Percentiles rank a stretch among this genome's conserved stretches.
phyloP scores from a whole-genome alignment of 2,329 filamentous ascomycete genomes.

The Podosphaera leucotricha region DNA sequence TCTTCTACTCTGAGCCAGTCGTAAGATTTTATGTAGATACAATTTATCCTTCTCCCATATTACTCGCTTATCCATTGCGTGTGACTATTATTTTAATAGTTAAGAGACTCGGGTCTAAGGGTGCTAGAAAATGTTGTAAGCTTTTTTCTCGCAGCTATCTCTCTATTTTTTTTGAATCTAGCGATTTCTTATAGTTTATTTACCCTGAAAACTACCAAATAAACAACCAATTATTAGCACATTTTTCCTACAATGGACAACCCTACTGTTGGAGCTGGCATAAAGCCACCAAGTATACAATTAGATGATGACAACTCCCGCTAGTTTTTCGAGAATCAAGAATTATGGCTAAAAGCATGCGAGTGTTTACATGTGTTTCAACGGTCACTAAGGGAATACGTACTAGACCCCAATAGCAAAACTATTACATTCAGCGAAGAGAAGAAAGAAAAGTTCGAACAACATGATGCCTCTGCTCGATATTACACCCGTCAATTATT shows the following conservation, averaged over 20 bases:
- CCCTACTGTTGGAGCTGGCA: not conserved
- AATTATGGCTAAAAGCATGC: not conserved
- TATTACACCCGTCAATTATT: not conserved
- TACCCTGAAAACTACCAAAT: too few relatives aligned
- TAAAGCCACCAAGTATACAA: not conserved
- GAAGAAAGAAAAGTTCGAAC: not conserved
- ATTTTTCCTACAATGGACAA: not conserved
- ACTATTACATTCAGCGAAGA: not conserved
- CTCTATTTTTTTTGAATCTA: not conserved
- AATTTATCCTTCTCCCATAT: not conserved
- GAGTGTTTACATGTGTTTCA: not conserved
- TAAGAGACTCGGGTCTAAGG: not conserved
- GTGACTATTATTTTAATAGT: not conserved
- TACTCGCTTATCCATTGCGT: not conserved
- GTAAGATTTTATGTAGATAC: too few relatives aligned
- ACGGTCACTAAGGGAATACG: not conserved
- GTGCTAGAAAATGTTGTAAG: not conserved
- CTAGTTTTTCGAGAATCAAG: not conserved
- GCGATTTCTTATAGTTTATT: not conserved
- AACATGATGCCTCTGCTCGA: not conserved
- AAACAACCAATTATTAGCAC: not conserved
- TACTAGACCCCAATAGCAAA: not conserved
- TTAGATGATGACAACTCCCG: not conserved
- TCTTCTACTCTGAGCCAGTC: too few relatives aligned
- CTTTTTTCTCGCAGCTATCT: not conserved